Percentiles rank a stretch among this genome's conserved stretches.
Evolutionary conservation across 2,329 filamentous ascomycete genomes (phyloP).

Genomic region (Phoma sp.): DNA sequence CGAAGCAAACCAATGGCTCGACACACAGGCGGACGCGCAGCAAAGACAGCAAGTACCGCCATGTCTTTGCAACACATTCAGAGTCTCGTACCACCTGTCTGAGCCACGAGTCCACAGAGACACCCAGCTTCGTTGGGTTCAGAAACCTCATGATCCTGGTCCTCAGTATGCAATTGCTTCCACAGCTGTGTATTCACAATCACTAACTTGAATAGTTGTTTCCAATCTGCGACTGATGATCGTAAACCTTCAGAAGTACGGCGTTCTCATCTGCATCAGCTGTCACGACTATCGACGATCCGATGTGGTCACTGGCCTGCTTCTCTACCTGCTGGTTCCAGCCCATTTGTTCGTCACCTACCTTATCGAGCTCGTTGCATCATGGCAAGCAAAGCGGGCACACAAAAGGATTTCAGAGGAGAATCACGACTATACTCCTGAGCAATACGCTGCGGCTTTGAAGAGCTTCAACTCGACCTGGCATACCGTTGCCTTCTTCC

Average conservation of each 20-base stretch:
- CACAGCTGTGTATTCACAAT: neutral
- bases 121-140: constrained; percentile 90
- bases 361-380: constrained; percentile 83
- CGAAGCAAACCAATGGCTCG: constrained; percentile 17
- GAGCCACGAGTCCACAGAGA: constrained; percentile 76
- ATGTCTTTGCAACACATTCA: constrained; percentile 87
- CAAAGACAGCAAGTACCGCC: constrained; percentile 74
- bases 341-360: constrained; percentile 91
- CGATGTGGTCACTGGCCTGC: constrained; percentile 75
- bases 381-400: constrained; percentile 74
- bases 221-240: constrained; percentile 94
- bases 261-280: constrained; percentile 87
- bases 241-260: constrained; percentile 98
- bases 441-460: constrained; percentile 64
- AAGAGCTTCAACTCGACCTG: constrained; percentile 75
- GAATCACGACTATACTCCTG: constrained; percentile 57
- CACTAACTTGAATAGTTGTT: constrained; percentile 66
- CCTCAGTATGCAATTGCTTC: constrained; percentile 64
- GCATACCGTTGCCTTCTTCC: constrained; percentile 78
- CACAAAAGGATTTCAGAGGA: constrained; percentile 60
- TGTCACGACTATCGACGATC: constrained; percentile 86
- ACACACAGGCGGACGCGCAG: constrained; percentile 15
- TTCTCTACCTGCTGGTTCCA: constrained; percentile 86
- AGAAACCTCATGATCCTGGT: constrained; percentile 96
- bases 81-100: constrained; percentile 75